A percentile compares a stretch with the other conserved stretches of the same genome.
These are phyloP conservation scores for Pharnaceum exiguum DNA, from an alignment of 148 eudicot genomes.

Conservation along the genomic window DNA sequence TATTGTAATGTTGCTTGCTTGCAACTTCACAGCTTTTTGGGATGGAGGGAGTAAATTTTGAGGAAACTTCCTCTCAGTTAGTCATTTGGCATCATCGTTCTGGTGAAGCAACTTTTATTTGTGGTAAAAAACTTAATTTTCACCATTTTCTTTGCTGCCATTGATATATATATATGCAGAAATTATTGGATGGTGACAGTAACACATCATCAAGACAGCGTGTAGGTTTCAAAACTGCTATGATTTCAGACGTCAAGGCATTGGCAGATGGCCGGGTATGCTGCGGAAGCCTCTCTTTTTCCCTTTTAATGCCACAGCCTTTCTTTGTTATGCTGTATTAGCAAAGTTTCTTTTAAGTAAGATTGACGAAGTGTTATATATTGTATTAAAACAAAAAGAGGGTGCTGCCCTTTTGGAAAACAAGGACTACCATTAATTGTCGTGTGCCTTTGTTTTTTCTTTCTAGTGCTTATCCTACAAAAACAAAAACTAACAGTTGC, in stretches of 20 bases:
- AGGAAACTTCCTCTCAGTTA: too few species aligned
- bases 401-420: too few species aligned
- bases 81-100: background rate
- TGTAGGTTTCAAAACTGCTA: conserved; percentile 83
- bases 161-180: conserved; percentile 48
- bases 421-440: too few species aligned
- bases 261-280: conserved; percentile 97
- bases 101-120: background rate
- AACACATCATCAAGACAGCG: conserved; percentile 54
- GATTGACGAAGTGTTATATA: too few species aligned
- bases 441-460: too few species aligned
- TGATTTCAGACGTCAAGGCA: conserved; percentile 79
- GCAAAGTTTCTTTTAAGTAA: background rate
- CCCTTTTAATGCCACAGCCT: background rate
- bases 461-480: too few species aligned
- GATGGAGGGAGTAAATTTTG: too few species aligned
- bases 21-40: too few species aligned
- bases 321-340: background rate
- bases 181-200: conserved; percentile 58
- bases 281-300: conserved; percentile 8
- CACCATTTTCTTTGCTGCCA: background rate
- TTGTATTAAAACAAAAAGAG: too few species aligned
- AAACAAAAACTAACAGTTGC: too few species aligned
- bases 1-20: too few species aligned
- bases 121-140: background rate